Evolutionary conservation across 1,139 yeast genomes (phyloP), one percentile per base, ranked within the genome.

Genomic region (Taiozyma sp.): DNA sequence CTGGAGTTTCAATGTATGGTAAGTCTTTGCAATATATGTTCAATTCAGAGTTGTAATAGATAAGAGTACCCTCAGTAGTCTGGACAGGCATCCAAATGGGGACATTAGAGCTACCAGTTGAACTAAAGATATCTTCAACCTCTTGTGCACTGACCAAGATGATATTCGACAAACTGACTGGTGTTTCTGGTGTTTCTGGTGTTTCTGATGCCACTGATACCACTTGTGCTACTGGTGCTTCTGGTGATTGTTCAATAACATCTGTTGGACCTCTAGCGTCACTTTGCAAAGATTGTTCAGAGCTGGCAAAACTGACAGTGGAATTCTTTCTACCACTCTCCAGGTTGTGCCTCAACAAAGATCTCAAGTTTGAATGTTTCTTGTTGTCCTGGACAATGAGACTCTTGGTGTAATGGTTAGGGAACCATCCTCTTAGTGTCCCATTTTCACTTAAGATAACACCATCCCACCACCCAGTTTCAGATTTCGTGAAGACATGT

Each of bases 381-480:
- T 38, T 13, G 3, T 44, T 8, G 7, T 27, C 12, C 8, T 22
- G 29, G 3, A 50, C 49, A 27, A 50, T 28, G 23, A 51, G 27
- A 3, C 54, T 36, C 45, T 80, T 72, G 19, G 80, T 81, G 65
- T 76, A 80, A 49, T 77, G 76, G 50, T 75, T 75, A n/a, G 92
- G 91, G 66, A 86, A 83, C 93, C 93, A 86, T 55, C 93, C 93
- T 60, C 92, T 71, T 16, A 70, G 66, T 12, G 77, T 67, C 16
- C 44, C 56, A 29, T 56, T 59, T 4, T 54, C 58, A 12, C 53
- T 49, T 13, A 78, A 62, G 2, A 75, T 63, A 12, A 84, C 75
- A 4, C 92, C 92, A 64, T 86, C 93, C 89, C 91, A 84, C 95
- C 95, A 87, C 2, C 87, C 86, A 2, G 78, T 65, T 32, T 77